Conservation (phyloP, 1,284 basidiomycete species). For the Wallemia mellicola region DNA sequence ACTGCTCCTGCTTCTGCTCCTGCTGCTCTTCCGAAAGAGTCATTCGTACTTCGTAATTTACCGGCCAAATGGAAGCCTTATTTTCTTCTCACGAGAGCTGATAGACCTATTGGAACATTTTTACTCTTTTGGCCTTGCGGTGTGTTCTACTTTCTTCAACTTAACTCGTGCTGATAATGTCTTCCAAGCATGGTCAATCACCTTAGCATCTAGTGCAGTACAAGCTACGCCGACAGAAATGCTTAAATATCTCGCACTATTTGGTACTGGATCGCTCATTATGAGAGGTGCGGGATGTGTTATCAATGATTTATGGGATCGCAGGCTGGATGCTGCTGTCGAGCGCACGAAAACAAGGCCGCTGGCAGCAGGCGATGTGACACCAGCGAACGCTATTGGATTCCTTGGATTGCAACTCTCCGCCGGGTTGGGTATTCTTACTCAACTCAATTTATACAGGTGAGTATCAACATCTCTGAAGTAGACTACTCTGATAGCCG, state of each 20-base stretch:
- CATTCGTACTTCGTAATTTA: background rate
- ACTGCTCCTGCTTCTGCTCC: background rate
- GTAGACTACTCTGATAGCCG: background rate
- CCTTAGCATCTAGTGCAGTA: conserved; percentile 59
- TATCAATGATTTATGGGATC: conserved; percentile 98
- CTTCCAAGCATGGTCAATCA: conserved; percentile 63
- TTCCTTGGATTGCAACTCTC: conserved; percentile 64
- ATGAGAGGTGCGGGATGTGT: conserved; percentile 98
- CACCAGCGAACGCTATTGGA: conserved; percentile 37
- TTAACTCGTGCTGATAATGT: conserved; percentile 3
- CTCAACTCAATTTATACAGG: conserved; percentile 89
- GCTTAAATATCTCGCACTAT: conserved; percentile 45
- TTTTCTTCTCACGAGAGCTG: conserved; percentile 51
- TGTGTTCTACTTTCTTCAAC: conserved; percentile 17
- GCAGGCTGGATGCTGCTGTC: conserved; percentile 62
- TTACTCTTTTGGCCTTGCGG: conserved; percentile 79
- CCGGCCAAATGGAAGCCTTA: conserved; percentile 27
- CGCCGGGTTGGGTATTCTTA: conserved; percentile 56
- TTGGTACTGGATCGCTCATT: conserved; percentile 65
- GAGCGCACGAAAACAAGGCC: conserved; percentile 35
- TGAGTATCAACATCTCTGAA: conserved; percentile 14
- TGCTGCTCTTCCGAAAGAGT: background rate
- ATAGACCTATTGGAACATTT: conserved; percentile 84
- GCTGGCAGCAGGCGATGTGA: conserved; percentile 55
- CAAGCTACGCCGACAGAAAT: conserved; percentile 24